Evolutionary conservation across 2,329 filamentous ascomycete species (phyloP).

Genomic region (Byssothecium circinans): DNA sequence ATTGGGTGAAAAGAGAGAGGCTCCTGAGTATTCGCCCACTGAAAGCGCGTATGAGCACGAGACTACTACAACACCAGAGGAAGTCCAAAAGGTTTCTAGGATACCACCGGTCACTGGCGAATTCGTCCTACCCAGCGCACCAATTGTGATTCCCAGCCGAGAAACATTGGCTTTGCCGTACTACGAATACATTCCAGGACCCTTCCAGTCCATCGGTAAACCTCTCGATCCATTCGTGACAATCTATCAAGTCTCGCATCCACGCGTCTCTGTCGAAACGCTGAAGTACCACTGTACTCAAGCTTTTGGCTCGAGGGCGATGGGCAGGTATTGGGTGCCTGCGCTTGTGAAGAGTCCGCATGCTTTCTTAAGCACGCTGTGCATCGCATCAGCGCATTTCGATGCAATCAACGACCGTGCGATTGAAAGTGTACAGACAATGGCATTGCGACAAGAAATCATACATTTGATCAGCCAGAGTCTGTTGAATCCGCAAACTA

Average conservation of each 20-base stretch:
- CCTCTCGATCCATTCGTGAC: conserved; percentile 39
- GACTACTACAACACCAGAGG: neutral
- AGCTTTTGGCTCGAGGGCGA: conserved; percentile 37
- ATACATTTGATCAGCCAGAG: conserved; percentile 35
- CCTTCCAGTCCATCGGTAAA: conserved; percentile 33
- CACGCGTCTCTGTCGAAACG: conserved; percentile 33
- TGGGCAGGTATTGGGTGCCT: conserved; percentile 41
- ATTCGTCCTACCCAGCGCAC: conserved; percentile 19
- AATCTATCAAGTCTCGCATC: conserved; percentile 36
- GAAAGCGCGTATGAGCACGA: neutral
- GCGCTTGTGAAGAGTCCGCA: conserved; percentile 36
- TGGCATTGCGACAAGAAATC: conserved; percentile 38
- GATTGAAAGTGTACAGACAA: conserved; percentile 34
- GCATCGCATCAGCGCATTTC: conserved; percentile 37
- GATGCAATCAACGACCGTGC: conserved; percentile 29
- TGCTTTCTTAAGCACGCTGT: conserved; percentile 43
- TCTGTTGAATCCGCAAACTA: conserved; percentile 22
- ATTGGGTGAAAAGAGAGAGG: conserved; percentile 8
- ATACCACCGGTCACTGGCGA: conserved; percentile 9
- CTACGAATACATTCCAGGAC: conserved; percentile 15
- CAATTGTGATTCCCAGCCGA: conserved; percentile 25
- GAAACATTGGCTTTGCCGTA: conserved; percentile 20
- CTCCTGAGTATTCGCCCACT: neutral
- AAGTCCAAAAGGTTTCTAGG: neutral
- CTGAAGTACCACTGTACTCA: conserved; percentile 40